These are phyloP conservation scores for Sarocladiaceae sp. DNA, from an alignment of 2,329 filamentous ascomycete species.

Conservation along the genomic window DNA sequence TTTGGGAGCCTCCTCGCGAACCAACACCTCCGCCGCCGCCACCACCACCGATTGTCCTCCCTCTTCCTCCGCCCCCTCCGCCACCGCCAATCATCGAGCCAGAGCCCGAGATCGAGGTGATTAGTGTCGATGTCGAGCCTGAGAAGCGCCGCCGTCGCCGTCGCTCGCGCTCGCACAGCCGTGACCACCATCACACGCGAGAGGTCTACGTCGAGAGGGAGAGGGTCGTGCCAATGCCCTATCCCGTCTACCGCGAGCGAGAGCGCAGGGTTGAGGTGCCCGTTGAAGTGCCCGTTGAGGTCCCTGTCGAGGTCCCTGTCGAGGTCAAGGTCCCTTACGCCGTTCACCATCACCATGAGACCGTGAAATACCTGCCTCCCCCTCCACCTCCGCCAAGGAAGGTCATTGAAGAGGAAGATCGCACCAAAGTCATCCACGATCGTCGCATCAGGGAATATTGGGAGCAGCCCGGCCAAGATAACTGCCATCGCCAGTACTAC, in stretches of 20 bases:
- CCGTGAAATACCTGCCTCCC: background rate
- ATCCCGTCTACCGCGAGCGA: conserved; percentile 29
- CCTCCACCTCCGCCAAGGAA: background rate
- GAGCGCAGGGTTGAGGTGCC: conserved; percentile 22
- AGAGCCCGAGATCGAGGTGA: conserved; percentile 30
- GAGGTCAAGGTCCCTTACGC: conserved; percentile 12
- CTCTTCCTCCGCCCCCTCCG: conserved; percentile 16
- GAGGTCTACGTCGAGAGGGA: conserved; percentile 52
- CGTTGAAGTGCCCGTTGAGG: conserved; percentile 3
- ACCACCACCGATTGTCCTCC: conserved; percentile 19
- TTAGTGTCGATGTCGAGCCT: conserved; percentile 32
- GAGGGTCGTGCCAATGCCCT: conserved; percentile 37
- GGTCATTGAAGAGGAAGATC: conserved; percentile 9
- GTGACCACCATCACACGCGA: conserved; percentile 22
- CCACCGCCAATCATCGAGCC: conserved; percentile 17
- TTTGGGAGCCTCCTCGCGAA: conserved; percentile 14
- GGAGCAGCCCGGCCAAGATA: conserved; percentile 6
- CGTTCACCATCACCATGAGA: conserved; percentile 5
- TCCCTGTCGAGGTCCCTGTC: conserved; percentile 7
- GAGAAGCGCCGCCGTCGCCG: conserved; percentile 22
- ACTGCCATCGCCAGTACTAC: conserved; percentile 1
- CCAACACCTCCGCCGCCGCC: conserved; percentile 17
- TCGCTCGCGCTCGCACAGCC: conserved; percentile 19
- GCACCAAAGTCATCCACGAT: conserved; percentile 6
- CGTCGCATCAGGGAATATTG: conserved; percentile 8